Conservation (phyloP, 1,284 basidiomycete genomes). For the Trametes pubescens region DNA sequence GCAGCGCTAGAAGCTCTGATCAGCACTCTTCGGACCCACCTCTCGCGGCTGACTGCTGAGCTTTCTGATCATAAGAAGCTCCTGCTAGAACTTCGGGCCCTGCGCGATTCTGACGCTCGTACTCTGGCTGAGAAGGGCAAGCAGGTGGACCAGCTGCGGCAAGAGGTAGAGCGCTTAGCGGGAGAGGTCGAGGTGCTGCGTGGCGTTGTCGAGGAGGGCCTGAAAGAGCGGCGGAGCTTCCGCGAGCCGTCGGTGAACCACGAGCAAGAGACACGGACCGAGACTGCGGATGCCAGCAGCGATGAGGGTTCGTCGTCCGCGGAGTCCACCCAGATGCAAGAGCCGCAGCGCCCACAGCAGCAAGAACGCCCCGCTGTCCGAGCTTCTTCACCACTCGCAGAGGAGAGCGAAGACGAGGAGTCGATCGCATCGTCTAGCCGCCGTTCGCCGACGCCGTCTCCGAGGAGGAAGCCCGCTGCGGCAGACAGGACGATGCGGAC, state of each 20-base stretch:
- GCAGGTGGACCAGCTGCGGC: constrained; percentile 67
- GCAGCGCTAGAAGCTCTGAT: constrained; percentile 83
- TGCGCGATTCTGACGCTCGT: constrained; percentile 69
- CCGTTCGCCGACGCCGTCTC: constrained; percentile 41
- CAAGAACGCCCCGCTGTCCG: constrained; percentile 6
- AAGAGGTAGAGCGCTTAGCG: constrained; percentile 78
- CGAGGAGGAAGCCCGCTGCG: constrained; percentile 13
- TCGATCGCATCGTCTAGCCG: constrained; percentile 29
- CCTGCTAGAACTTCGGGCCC: constrained; percentile 67
- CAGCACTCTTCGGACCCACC: constrained; percentile 71
- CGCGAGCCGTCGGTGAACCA: constrained; percentile 39
- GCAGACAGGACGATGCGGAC: constrained; percentile 53
- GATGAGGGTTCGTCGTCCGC: constrained; percentile 27
- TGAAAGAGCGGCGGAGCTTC: constrained; percentile 67
- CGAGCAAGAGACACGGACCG: constrained; percentile 24
- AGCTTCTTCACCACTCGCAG: constrained; percentile 27
- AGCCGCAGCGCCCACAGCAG: constrained; percentile 28
- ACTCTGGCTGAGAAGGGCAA: constrained; percentile 65
- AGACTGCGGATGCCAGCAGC: constrained; percentile 15
- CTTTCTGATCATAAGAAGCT: constrained; percentile 76
- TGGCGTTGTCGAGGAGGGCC: constrained; percentile 83
- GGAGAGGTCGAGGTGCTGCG: constrained; percentile 85
- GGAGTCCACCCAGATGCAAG: constrained; percentile 26
- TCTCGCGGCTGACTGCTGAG: constrained; percentile 80
- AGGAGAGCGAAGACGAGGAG: constrained; percentile 42